Evolutionary conservation across 805 yeast genomes (phyloP), one percentile per base, ranked within the genome.

Genomic region (Cyberlindnera saturnus): DNA sequence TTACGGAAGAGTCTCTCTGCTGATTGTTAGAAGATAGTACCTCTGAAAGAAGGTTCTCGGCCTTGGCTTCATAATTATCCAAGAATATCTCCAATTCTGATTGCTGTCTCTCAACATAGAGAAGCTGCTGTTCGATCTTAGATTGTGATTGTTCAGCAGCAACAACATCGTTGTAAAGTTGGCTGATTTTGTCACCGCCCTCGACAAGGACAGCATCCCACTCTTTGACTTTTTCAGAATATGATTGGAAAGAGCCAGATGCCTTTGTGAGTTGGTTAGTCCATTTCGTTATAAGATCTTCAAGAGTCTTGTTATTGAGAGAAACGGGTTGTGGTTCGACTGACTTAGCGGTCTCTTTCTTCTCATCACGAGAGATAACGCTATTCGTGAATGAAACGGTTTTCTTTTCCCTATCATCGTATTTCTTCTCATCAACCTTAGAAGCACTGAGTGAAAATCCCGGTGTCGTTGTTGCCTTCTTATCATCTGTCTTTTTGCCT

Each of bases 221-320:
- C 41, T 75, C 73, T 48, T 82, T 80, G 17, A 91, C 80, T 46
- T 82, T 83, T 19, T 71, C 68, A 8, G 96, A 81, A 60, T 87
- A 91, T 11, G 71, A 64, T 45, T 82, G 82, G 65, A 90, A 93
- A 32, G 86, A 81, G 20, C 74, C 72, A 2, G 91, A 77, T 0
- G 93, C 79, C 13, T 77, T 73, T 2, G 91, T 71, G 46, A 93
- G 65, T 52, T 93, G 95, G 43, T 80, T 79, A 0, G 97, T 85
- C 99, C 99, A 93, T 63, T 85, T 89, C 13, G 89, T 77, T 35
- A 93, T 85, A 51, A 93, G 73, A 60, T 93, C 98, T 57, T 93
- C 98, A 57, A 93, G 69, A 1, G 96, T 88, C 62, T 88, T 88
- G 65, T 93, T 93, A 55, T 86, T 89, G 32, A 93, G 74, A 5